Base-by-base conservation (phyloP, 1,284 basidiomycete species). In the Trametes pubescens region DNA sequence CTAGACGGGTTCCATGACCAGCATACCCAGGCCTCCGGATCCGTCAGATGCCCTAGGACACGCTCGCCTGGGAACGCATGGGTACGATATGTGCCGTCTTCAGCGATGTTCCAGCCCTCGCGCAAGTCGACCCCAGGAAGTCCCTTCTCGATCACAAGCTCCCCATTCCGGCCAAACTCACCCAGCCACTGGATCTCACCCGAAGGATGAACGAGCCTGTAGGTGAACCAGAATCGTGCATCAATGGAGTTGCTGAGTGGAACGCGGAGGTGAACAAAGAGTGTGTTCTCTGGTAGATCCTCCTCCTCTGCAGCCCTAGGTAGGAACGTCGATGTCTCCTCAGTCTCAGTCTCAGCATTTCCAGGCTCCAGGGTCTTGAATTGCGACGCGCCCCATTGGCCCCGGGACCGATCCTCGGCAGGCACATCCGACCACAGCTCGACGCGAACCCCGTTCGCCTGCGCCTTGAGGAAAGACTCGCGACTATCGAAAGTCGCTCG, bases 351-450 rank as follows among this genome's bases (percentile, higher is more conserved):
- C n/a, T n/a, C n/a, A n/a, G 24, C 53, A 18, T 48, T 48, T 29
- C 57, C 62, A 8, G 62, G 32, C 26, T 65, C 51, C 16, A 61
- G 32, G 24, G 16, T 60, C n/a, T 54, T 37, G 59, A 76, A 74
- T 26, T 62, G 44, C 34, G 72, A 37, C 4, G 74, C 69, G 51
- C 70, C 68, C 75, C 75, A 76, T 46, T 71, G 72, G 49, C 68
- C 72, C 5, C 16, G 18, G 11, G 53, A 51, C n/a, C 65, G 49
- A 21, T 69, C 71, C 2, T 52, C 63, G 14, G 68, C 63, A 16
- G 74, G 72, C 8, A 76, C 53, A 62, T 76, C 69, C 24, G 75
- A 73, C 74, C 74, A 76, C 55, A 76, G 68, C 61, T 76, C 75
- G 61, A 76, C 66, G 35, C 67, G 63, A 21, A 69, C 53, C 26